A percentile compares a stretch with the other conserved stretches of the same genome.
phyloP scores from a whole-genome alignment of 148 eudicot species.

The Agrostemma githago region DNA sequence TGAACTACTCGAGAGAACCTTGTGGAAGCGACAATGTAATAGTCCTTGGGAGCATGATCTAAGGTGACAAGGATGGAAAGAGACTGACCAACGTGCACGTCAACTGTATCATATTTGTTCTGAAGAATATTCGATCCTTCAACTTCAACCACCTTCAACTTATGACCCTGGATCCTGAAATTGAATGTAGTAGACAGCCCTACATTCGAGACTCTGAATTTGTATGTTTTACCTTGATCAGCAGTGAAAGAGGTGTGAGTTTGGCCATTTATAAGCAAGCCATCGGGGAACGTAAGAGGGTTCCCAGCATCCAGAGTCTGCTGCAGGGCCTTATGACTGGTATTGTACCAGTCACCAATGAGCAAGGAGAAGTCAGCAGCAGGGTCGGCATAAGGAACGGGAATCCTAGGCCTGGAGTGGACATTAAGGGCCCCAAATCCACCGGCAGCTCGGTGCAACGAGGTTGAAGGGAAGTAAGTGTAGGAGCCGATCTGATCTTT shows the following conservation, averaged over 20 bases:
- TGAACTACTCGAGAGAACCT: slow-evolving; percentile 51
- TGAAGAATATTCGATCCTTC: slow-evolving; percentile 83
- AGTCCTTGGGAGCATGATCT: slow-evolving; percentile 78
- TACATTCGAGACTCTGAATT: slow-evolving; percentile 80
- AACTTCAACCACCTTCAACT: slow-evolving; percentile 88
- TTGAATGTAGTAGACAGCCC: slow-evolving; percentile 72
- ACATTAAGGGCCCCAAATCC: slow-evolving; percentile 87
- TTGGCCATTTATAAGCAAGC: slow-evolving; percentile 71
- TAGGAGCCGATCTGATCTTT: slow-evolving; percentile 96
- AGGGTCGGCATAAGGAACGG: slow-evolving; percentile 73
- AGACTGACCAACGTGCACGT: slow-evolving; percentile 90
- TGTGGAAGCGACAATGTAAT: slow-evolving; percentile 77
- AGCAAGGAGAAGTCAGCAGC: slow-evolving; percentile 75
- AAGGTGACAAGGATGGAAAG: slow-evolving; percentile 73
- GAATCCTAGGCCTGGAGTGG: slow-evolving; percentile 66
- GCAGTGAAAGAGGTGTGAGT: slow-evolving; percentile 55
- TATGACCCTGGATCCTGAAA: slow-evolving; percentile 87
- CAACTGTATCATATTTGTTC: slow-evolving; percentile 63
- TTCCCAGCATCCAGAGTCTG: slow-evolving; percentile 61
- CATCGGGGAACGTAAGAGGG: slow-evolving; percentile 64
- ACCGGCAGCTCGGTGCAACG: slow-evolving; percentile 76
- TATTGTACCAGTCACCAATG: slow-evolving; percentile 79
- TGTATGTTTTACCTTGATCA: slow-evolving; percentile 85
- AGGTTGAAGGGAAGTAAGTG: slow-evolving; percentile 88
- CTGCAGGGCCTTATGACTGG: slow-evolving; percentile 63